Conservation (phyloP, 2,329 filamentous ascomycete genomes). For the Hypoxylon sp. region DNA sequence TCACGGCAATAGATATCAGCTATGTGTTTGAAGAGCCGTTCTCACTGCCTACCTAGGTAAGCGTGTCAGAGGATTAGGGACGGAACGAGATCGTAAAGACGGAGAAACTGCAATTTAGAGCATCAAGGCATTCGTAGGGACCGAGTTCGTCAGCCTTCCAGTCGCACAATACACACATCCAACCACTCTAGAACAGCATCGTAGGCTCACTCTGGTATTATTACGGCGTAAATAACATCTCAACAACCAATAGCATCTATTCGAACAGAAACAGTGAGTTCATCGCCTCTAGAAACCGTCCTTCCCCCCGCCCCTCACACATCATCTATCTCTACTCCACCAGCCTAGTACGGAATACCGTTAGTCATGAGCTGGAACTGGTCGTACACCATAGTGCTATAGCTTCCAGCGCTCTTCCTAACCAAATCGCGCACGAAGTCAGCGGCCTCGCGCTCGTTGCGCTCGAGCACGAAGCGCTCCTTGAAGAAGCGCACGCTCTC, state of each 20-base stretch:
- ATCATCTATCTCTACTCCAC: not conserved
- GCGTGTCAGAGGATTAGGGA: not conserved
- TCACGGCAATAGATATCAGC: not conserved
- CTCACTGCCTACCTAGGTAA: not conserved
- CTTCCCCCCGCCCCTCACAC: too few relatives aligned
- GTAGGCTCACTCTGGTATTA: conserved; percentile 22
- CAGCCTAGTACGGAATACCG: conserved; percentile 87
- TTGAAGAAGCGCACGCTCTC: conserved; percentile 94
- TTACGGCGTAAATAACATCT: conserved; percentile 16
- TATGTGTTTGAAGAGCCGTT: not conserved
- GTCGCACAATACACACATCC: not conserved
- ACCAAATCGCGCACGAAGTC: conserved; percentile 94
- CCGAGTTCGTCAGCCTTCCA: not conserved
- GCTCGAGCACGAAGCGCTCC: conserved; percentile 93
- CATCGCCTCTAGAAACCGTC: not conserved
- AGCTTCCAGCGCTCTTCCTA: conserved; percentile 89
- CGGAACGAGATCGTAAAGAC: not conserved
- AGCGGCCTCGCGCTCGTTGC: conserved; percentile 91
- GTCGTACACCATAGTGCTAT: conserved; percentile 95
- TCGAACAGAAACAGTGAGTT: conserved; percentile 13
- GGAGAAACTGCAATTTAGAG: not conserved
- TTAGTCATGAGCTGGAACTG: conserved; percentile 98
- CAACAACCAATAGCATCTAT: conserved; percentile 1
- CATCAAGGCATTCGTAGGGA: not conserved
- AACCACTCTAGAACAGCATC: conserved; percentile 1